phyloP scores from a whole-genome alignment of 371 early-diverging fungal species.

The Mucor saturninus region DNA sequence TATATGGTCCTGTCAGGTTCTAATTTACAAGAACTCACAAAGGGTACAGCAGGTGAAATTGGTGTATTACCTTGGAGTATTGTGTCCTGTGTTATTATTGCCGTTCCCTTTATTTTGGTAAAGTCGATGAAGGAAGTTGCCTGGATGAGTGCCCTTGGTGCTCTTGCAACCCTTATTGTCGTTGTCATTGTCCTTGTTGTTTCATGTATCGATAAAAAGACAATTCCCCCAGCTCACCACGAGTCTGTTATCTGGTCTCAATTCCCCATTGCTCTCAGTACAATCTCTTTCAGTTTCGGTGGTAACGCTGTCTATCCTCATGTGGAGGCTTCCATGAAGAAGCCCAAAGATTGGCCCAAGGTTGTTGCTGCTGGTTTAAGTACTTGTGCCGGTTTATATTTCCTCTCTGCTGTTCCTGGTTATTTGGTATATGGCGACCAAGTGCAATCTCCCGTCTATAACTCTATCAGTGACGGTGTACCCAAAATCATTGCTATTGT shows the following conservation, averaged over 20 bases:
- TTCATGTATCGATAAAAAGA: slow-evolving; percentile 35
- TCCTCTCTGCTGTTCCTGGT: slow-evolving; percentile 76
- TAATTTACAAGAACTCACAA: slow-evolving; percentile 48
- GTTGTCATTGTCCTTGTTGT: slow-evolving; percentile 53
- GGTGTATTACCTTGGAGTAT: slow-evolving; percentile 63
- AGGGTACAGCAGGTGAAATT: slow-evolving; percentile 41
- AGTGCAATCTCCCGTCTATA: slow-evolving; percentile 76
- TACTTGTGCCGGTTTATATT: slow-evolving; percentile 77
- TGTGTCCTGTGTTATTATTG: slow-evolving; percentile 58
- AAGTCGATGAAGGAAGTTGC: slow-evolving; percentile 68
- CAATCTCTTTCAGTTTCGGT: slow-evolving; percentile 81
- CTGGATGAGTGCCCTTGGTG: slow-evolving; percentile 64
- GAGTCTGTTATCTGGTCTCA: slow-evolving; percentile 53
- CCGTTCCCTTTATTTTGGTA: slow-evolving; percentile 60
- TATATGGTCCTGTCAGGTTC: slow-evolving; percentile 61
- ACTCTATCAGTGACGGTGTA: slow-evolving; percentile 69
- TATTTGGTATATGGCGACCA: slow-evolving; percentile 81
- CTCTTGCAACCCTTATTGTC: slow-evolving; percentile 53
- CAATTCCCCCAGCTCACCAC: slow-evolving; percentile 32
- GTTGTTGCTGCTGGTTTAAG: slow-evolving; percentile 71
- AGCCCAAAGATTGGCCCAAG: slow-evolving; percentile 75
- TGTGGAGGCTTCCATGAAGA: slow-evolving; percentile 84
- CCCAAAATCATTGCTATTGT: slow-evolving; percentile 69
- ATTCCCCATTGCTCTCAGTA: slow-evolving; percentile 63
- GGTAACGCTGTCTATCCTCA: slow-evolving; percentile 85